These are phyloP conservation scores for Euclidium syriacum DNA, from an alignment of 345 rosid genomes.

Conservation along the genomic window DNA sequence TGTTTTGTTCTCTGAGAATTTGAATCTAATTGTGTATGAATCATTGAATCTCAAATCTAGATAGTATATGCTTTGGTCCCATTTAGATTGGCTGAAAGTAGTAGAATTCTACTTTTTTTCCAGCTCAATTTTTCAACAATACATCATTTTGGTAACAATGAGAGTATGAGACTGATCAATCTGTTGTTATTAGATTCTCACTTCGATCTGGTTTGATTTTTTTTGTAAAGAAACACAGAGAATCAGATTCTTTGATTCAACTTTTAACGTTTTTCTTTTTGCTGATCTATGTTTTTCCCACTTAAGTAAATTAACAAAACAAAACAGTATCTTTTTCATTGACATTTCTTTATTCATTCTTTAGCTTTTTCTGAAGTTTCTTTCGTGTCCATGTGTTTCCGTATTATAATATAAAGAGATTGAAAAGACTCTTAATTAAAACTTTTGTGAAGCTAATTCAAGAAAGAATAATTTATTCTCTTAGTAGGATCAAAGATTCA, in stretches of 20 bases:
- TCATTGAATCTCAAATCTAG: not conserved
- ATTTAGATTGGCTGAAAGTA: not conserved
- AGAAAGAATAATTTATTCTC: not conserved
- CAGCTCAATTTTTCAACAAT: not conserved
- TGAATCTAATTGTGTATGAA: slow-evolving; percentile 3
- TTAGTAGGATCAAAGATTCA: not conserved
- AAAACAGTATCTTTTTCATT: slow-evolving; percentile 9
- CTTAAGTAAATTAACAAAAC: slow-evolving; percentile 8
- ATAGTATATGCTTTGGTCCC: slow-evolving; percentile 12
- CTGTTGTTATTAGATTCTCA: not conserved
- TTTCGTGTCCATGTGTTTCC: slow-evolving; percentile 12
- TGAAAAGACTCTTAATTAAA: not conserved
- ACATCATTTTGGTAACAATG: not conserved
- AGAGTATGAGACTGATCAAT: slow-evolving; percentile 1
- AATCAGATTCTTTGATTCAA: slow-evolving; percentile 16
- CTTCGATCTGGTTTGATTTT: slow-evolving; percentile 2
- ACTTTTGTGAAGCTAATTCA: not conserved
- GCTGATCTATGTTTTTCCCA: slow-evolving; percentile 8
- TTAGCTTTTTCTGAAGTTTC: slow-evolving; percentile 14
- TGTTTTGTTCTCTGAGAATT: not conserved
- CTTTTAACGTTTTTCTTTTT: not conserved
- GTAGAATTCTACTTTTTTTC: not conserved
- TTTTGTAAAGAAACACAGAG: slow-evolving; percentile 11
- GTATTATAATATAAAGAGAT: not conserved
- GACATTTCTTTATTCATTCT: slow-evolving; percentile 7